Conservation (phyloP, 2,329 filamentous ascomycete species). For the Fonsecaea monophora region DNA sequence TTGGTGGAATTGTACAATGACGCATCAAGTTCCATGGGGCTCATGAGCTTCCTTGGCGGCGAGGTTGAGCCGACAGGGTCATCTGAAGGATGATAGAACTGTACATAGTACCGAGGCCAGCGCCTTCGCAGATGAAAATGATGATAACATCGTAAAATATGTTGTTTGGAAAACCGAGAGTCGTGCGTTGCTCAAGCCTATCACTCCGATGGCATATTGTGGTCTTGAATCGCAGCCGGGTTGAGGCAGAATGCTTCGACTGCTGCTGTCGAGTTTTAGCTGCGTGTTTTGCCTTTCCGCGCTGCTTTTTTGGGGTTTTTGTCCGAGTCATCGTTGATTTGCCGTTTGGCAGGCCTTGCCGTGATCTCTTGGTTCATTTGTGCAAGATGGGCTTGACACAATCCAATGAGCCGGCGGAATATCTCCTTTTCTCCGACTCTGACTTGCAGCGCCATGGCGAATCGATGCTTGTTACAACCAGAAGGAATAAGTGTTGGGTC, state of each 20-base stretch:
- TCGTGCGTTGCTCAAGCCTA: neutral
- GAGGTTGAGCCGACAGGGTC: slow-evolving; percentile 5
- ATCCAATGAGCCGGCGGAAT: slow-evolving; percentile 60
- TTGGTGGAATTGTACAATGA: slow-evolving; percentile 30
- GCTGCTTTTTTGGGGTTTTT: slow-evolving; percentile 31
- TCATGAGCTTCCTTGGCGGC: slow-evolving; percentile 11
- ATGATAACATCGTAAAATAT: neutral
- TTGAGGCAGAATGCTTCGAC: neutral
- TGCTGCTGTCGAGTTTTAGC: neutral
- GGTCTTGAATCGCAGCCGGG: neutral
- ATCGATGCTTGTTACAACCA: slow-evolving; percentile 46
- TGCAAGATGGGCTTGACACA: slow-evolving; percentile 44
- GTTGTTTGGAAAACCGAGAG: neutral
- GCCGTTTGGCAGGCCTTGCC: slow-evolving; percentile 42
- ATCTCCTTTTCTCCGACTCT: slow-evolving; percentile 76
- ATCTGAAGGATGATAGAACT: slow-evolving; percentile 20
- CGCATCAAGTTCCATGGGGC: slow-evolving; percentile 17
- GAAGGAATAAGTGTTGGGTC: slow-evolving; percentile 38
- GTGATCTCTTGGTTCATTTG: slow-evolving; percentile 43
- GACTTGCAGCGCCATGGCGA: slow-evolving; percentile 69
- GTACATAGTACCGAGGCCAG: slow-evolving; percentile 38
- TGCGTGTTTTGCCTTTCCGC: slow-evolving; percentile 20
- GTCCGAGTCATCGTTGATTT: slow-evolving; percentile 39
- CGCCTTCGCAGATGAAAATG: slow-evolving; percentile 30
- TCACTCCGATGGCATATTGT: neutral